Evolutionary conservation across 345 rosid genomes (phyloP).

Genomic region (Barbarea vulgaris): DNA sequence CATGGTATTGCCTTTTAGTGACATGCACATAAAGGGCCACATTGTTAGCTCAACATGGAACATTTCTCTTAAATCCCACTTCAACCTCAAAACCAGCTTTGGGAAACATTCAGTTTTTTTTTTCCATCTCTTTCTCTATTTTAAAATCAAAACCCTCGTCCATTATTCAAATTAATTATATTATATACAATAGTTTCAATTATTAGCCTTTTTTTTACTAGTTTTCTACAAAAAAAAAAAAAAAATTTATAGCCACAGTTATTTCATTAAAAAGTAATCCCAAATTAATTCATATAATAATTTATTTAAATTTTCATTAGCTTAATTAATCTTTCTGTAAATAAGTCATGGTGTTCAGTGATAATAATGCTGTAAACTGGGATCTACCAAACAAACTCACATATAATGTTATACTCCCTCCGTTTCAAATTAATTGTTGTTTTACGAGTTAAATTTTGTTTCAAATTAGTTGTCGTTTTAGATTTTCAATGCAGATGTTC

Average conservation of each 20-base stretch:
- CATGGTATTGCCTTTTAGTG: slow-evolving; percentile 65
- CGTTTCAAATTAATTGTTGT: too few relatives aligned
- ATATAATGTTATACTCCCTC: too few relatives aligned
- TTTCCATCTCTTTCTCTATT: background rate
- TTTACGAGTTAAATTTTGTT: too few relatives aligned
- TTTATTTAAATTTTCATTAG: background rate
- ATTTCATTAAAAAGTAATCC: background rate
- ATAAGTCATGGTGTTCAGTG: background rate
- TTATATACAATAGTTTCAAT: background rate
- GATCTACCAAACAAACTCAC: background rate
- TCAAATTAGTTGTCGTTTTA: too few relatives aligned
- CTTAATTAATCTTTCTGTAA: background rate
- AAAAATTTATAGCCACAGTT: background rate
- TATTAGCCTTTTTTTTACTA: background rate
- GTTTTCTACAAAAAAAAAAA: background rate
- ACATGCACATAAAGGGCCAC: slow-evolving; percentile 70
- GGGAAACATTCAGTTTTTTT: slow-evolving; percentile 50
- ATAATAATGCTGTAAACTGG: too few relatives aligned
- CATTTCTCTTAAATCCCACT: slow-evolving; percentile 65
- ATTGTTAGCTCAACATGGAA: slow-evolving; percentile 44
- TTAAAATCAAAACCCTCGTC: background rate
- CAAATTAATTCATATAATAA: background rate
- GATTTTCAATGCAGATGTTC: too few relatives aligned
- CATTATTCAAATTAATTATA: slow-evolving; percentile 5
- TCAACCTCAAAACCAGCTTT: slow-evolving; percentile 57